Conservation (phyloP, 768 basidiomycete genomes). For the Arthromyces matolae region DNA sequence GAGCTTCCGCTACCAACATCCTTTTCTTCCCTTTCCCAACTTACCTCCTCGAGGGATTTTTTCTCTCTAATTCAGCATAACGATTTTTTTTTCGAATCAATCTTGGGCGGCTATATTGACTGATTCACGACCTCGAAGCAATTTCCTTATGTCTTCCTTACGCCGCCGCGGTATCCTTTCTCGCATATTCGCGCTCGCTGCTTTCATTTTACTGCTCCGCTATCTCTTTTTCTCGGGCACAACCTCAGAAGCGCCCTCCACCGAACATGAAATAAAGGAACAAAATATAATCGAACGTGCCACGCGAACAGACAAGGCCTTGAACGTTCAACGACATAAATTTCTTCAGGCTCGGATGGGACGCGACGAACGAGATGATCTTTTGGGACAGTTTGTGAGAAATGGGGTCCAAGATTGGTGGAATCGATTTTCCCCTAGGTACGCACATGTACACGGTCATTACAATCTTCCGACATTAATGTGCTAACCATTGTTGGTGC, state of each 20-base stretch:
- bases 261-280: slow-evolving; percentile 44
- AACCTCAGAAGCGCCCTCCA: slow-evolving; percentile 30
- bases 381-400: slow-evolving; percentile 70
- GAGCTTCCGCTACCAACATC: too few species aligned
- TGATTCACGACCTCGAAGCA: too few species aligned
- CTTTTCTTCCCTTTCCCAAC: too few species aligned
- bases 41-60: too few species aligned
- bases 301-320: slow-evolving; percentile 61
- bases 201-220: slow-evolving; percentile 31
- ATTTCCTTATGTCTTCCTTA: slow-evolving; percentile 38
- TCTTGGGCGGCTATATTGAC: too few species aligned
- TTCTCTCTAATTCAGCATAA: too few species aligned
- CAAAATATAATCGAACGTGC: slow-evolving; percentile 56
- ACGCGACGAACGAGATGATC: slow-evolving; percentile 77
- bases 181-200: slow-evolving; percentile 35
- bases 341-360: slow-evolving; percentile 89
- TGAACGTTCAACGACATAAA: slow-evolving; percentile 85
- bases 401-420: slow-evolving; percentile 87
- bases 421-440: slow-evolving; percentile 92
- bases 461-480: not conserved
- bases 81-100: too few species aligned
- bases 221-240: slow-evolving; percentile 34
- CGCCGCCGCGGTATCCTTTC: slow-evolving; percentile 49
- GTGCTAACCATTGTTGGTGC: not conserved
- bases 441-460: slow-evolving; percentile 28